Evolutionary conservation across 2,329 filamentous ascomycete genomes (phyloP).

Genomic region (Aureobasidium sp.): DNA sequence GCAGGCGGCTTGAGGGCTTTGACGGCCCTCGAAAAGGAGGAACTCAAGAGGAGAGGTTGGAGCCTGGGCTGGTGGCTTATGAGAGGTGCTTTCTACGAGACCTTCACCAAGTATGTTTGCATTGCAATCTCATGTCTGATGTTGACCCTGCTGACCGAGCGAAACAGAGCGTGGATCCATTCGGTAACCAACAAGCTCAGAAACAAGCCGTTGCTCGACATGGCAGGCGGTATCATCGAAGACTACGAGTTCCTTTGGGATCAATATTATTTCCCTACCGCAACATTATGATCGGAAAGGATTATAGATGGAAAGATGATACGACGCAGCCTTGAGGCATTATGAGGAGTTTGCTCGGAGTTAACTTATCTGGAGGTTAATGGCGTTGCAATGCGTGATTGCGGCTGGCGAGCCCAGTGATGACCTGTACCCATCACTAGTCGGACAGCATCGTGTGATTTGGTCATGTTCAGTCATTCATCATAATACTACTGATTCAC

Average conservation of each 20-base stretch:
- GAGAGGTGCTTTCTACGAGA: constrained; percentile 95
- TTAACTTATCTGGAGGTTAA: constrained; percentile 1
- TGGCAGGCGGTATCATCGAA: constrained; percentile 79
- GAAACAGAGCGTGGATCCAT: constrained; percentile 52
- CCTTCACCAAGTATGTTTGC: constrained; percentile 61
- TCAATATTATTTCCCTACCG: constrained; percentile 83
- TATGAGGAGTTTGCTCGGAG: constrained; percentile 1
- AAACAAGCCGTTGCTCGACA: constrained; percentile 66
- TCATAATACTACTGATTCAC: neutral
- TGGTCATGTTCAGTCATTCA: neutral
- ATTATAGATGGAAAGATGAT: neutral
- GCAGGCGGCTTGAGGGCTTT: constrained; percentile 67
- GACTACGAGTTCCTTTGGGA: constrained; percentile 99
- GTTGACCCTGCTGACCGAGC: constrained; percentile 23
- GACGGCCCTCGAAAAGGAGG: constrained; percentile 81
- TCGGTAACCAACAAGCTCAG: constrained; percentile 64
- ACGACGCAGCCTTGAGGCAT: no score
- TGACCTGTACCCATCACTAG: constrained; percentile 8
- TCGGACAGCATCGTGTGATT: neutral
- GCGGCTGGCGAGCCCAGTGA: neutral
- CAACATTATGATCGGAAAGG: constrained; percentile 43
- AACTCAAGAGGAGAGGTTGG: constrained; percentile 83
- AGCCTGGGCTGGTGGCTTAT: constrained; percentile 92
- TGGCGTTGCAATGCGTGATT: neutral
- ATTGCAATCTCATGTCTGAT: neutral